Percentiles rank a stretch among this genome's conserved stretches.
Evolutionary conservation across 768 basidiomycete genomes (phyloP).

Genomic region (Xerocomellus intermedius): DNA sequence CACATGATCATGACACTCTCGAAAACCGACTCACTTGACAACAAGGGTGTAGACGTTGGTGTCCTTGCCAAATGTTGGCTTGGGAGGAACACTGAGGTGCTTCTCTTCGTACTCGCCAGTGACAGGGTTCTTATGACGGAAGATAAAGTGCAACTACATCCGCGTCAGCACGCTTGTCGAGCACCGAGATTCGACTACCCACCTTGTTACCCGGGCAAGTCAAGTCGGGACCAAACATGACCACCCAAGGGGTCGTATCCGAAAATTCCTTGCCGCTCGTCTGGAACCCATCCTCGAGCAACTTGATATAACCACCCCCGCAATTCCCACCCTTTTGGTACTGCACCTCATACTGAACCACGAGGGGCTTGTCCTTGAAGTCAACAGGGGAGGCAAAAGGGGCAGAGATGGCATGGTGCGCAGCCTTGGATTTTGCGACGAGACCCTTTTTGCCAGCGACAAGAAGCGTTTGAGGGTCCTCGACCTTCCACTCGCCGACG

Average conservation of each 20-base stretch:
- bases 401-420: conserved; percentile 98
- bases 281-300: conserved; percentile 93
- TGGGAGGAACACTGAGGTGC: conserved; percentile 80
- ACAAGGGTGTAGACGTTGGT: conserved; percentile 95
- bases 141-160: conserved; percentile 92
- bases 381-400: conserved; percentile 77
- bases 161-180: not conserved
- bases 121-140: conserved; percentile 94
- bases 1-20: not conserved
- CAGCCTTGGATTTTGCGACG: conserved; percentile 95
- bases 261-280: conserved; percentile 90
- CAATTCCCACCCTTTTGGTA: conserved; percentile 99
- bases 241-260: conserved; percentile 89
- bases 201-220: conserved; percentile 93
- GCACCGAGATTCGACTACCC: not conserved
- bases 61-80: conserved; percentile 83
- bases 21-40: conserved; percentile 62
- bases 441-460: conserved; percentile 87
- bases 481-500: conserved; percentile 96
- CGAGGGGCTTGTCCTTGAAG: conserved; percentile 81
- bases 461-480: conserved; percentile 75
- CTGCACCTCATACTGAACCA: conserved; percentile 98
- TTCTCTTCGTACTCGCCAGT: conserved; percentile 96
- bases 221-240: conserved; percentile 98
- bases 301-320: conserved; percentile 98